phyloP scores from a whole-genome alignment of 352 stramenopile genomes.

The Phytopythium montanum region DNA sequence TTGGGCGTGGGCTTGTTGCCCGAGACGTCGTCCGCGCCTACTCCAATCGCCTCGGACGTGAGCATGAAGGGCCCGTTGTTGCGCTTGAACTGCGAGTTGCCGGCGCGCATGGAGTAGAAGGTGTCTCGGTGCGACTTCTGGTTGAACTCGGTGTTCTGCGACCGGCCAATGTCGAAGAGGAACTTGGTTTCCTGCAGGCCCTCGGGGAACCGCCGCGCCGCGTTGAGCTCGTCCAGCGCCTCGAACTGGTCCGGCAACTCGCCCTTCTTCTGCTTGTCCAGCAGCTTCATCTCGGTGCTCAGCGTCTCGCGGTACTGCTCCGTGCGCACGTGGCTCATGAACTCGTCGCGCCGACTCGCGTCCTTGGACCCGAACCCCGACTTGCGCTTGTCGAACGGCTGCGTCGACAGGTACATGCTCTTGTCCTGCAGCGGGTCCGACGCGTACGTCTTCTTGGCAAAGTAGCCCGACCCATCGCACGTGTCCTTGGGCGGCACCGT shows the following conservation, averaged over 20 bases:
- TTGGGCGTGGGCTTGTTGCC: slow-evolving; percentile 61
- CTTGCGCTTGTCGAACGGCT: slow-evolving; percentile 86
- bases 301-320: slow-evolving; percentile 88
- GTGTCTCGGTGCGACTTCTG: slow-evolving; percentile 80
- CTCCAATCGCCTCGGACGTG: slow-evolving; percentile 60
- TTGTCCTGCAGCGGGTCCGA: slow-evolving; percentile 86
- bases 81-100: slow-evolving; percentile 72
- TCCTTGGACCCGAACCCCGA: slow-evolving; percentile 90
- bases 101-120: slow-evolving; percentile 79
- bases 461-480: slow-evolving; percentile 82
- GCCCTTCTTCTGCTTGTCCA: slow-evolving; percentile 65
- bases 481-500: slow-evolving; percentile 70
- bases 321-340: slow-evolving; percentile 88
- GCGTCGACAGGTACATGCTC: slow-evolving; percentile 85
- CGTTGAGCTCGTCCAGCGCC: slow-evolving; percentile 37
- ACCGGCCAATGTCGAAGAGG: slow-evolving; percentile 76
- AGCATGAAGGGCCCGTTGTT: slow-evolving; percentile 84
- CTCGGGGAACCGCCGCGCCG: slow-evolving; percentile 60
- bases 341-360: slow-evolving; percentile 87
- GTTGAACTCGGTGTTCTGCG: slow-evolving; percentile 80
- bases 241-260: slow-evolving; percentile 32
- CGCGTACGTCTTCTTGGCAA: slow-evolving; percentile 82
- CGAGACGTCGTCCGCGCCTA: slow-evolving; percentile 59
- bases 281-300: slow-evolving; percentile 77
- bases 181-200: slow-evolving; percentile 72